Evolutionary conservation across 2,329 filamentous ascomycete species (phyloP).

Genomic region (Pseudophaeomoniella oleicola): DNA sequence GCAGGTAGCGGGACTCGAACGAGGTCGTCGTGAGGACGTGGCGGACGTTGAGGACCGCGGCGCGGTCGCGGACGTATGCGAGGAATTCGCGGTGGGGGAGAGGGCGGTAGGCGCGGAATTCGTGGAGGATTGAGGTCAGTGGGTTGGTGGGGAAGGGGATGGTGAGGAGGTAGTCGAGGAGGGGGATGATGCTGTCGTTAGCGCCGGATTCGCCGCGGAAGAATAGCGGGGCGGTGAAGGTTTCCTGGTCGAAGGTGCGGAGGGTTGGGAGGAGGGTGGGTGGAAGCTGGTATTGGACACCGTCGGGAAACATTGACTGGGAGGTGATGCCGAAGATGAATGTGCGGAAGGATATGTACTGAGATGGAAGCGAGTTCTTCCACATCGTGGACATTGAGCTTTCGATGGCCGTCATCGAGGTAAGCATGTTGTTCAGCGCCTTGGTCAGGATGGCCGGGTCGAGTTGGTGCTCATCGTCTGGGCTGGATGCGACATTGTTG

Average conservation of each 20-base stretch:
- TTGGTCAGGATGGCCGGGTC: slow-evolving; percentile 12
- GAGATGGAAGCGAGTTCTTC: slow-evolving; percentile 66
- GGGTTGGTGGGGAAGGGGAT: slow-evolving; percentile 81
- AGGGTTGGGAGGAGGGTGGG: neutral
- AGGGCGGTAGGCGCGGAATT: slow-evolving; percentile 81
- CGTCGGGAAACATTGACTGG: slow-evolving; percentile 86
- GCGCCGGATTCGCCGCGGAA: slow-evolving; percentile 90
- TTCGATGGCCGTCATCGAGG: slow-evolving; percentile 56
- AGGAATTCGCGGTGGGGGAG: slow-evolving; percentile 81
- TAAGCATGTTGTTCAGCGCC: slow-evolving; percentile 47
- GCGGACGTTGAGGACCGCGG: slow-evolving; percentile 30
- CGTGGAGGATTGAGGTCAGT: slow-evolving; percentile 70
- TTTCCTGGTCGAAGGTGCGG: slow-evolving; percentile 42
- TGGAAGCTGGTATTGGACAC: slow-evolving; percentile 53
- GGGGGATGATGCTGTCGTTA: slow-evolving; percentile 86
- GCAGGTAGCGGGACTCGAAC: slow-evolving; percentile 23
- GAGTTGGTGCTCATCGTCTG: neutral
- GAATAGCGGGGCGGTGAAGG: slow-evolving; percentile 44
- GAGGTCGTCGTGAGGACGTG: slow-evolving; percentile 7
- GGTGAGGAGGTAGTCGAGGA: slow-evolving; percentile 76
- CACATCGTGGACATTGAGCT: slow-evolving; percentile 84
- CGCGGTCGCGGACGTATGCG: slow-evolving; percentile 46
- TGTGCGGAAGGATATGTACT: slow-evolving; percentile 82
- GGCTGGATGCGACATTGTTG: slow-evolving; percentile 1
- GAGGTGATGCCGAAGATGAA: slow-evolving; percentile 95